Evolutionary conservation across 2,329 filamentous ascomycete species (phyloP), one percentile per base, ranked within the genome.

Genomic region (Aaosphaeria pasadenensis): DNA sequence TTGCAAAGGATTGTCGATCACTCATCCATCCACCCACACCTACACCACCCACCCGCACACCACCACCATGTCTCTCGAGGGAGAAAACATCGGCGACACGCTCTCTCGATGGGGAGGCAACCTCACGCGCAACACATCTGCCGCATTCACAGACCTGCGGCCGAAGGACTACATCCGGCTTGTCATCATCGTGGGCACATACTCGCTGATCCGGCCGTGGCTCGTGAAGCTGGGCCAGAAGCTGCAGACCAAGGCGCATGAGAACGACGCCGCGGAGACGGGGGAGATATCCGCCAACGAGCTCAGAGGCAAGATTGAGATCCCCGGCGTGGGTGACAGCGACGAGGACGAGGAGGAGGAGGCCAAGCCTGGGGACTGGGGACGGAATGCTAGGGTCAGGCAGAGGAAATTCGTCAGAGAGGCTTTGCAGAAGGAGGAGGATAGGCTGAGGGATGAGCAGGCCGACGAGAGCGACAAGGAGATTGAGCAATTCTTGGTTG

Each of bases 401-500:
- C 86, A 89, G 73, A 79, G 85, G 62, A 78, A 80, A 56, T 78
- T 87, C 67, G 73, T 88, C 51, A 84, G 83, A 75, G 80, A 83
- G 62, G 65, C 87, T 60, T 69, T 88, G 52, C 83, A 84, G 59
- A 79, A 77, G 42, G 77, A 83, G 56, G 85, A 88, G 71, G 48
- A 59, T 57, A 56, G 59, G 53, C 75, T 81, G 71, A 69, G 72
- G 60, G 70, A 81, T 57, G 74, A 78, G 55, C 77, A 82, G 59
- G 83, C 85, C 57, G 82, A 85, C 49, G 78, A 88, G 55, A 83
- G 86, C 51, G 86, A 89, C 67, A 86, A 87, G 71, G 86, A 91
- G 66, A 86, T 91, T 57, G 80, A 84, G 64, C 85, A 91, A 70
- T 83, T 86, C 59, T 69, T 91, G 66, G 77, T 81, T 58, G 78